Conservation (phyloP, 2,329 filamentous ascomycete species). For the Aspergillus sp. region DNA sequence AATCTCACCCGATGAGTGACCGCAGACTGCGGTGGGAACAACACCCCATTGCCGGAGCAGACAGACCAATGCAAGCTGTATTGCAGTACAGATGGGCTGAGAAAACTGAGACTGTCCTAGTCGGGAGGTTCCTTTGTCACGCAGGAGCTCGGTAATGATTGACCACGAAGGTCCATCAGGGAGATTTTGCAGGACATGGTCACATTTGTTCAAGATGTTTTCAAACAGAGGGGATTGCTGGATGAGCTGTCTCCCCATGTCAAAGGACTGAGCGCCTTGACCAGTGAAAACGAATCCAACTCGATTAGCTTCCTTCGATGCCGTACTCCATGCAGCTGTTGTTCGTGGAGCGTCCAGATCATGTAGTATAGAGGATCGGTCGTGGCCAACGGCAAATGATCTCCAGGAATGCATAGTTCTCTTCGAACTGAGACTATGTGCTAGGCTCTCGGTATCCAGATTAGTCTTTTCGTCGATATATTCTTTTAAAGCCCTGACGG, state of each 20-base stretch:
- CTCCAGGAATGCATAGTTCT: neutral
- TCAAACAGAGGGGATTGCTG: conserved; percentile 6
- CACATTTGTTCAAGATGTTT: conserved; percentile 2
- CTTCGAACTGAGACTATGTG: neutral
- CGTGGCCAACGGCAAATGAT: neutral
- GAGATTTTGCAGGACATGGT: conserved; percentile 7
- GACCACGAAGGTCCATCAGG: conserved; percentile 14
- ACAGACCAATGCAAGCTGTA: neutral
- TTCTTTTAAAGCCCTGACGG: neutral
- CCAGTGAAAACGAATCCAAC: conserved; percentile 23
- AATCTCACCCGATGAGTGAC: conserved; percentile 22
- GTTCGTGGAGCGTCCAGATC: neutral
- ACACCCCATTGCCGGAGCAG: conserved; percentile 11
- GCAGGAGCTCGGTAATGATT: conserved; percentile 4
- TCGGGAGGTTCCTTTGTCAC: neutral
- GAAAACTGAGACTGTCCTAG: neutral
- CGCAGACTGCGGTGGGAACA: conserved; percentile 11
- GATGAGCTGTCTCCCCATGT: conserved; percentile 18
- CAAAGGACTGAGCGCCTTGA: conserved; percentile 23
- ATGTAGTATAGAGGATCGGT: neutral
- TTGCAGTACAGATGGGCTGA: neutral
- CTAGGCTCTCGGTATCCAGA: neutral
- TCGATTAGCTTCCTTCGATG: neutral
- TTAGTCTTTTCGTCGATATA: neutral
- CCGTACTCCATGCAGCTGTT: neutral